phyloP scores from a whole-genome alignment of 352 stramenopile genomes.

The Pseudoperonospora humuli region DNA sequence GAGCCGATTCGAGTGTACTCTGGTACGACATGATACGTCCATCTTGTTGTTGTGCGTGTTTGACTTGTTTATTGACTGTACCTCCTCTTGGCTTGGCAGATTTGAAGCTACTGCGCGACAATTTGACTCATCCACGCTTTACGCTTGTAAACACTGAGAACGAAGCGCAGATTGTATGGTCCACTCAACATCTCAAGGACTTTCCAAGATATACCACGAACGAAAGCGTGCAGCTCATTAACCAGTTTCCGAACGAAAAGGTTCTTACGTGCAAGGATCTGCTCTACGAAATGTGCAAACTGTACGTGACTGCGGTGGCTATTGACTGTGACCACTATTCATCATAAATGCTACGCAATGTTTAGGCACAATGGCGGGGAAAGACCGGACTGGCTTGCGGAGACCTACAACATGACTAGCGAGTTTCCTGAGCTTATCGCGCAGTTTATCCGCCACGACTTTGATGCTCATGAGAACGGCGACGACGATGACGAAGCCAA shows the following conservation, averaged over 20 bases:
- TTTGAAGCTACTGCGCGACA: slow-evolving; percentile 29
- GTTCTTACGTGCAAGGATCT: slow-evolving; percentile 53
- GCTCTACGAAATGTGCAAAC: slow-evolving; percentile 53
- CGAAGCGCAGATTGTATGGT: slow-evolving; percentile 42
- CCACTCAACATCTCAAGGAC: slow-evolving; percentile 46
- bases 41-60: too few relatives aligned
- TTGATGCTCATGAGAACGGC: slow-evolving; percentile 19
- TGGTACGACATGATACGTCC: slow-evolving; percentile 10
- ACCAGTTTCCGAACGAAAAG: slow-evolving; percentile 58
- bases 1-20: slow-evolving; percentile 30
- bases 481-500: slow-evolving; percentile 35
- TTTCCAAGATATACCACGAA: slow-evolving; percentile 37
- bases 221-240: slow-evolving; percentile 41
- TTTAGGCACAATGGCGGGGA: slow-evolving; percentile 33
- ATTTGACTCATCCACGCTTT: slow-evolving; percentile 36
- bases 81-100: slow-evolving; percentile 12
- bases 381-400: slow-evolving; percentile 34
- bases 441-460: slow-evolving; percentile 35
- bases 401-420: slow-evolving; percentile 50
- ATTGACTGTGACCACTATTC: not conserved
- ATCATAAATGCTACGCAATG: not conserved
- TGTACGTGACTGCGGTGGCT: slow-evolving; percentile 21
- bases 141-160: slow-evolving; percentile 32
- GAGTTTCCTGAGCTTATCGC: slow-evolving; percentile 45
- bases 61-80: slow-evolving; percentile 1